Evolutionary conservation across 1,139 yeast genomes (phyloP).

Genomic region (Candida sanyaensis): DNA sequence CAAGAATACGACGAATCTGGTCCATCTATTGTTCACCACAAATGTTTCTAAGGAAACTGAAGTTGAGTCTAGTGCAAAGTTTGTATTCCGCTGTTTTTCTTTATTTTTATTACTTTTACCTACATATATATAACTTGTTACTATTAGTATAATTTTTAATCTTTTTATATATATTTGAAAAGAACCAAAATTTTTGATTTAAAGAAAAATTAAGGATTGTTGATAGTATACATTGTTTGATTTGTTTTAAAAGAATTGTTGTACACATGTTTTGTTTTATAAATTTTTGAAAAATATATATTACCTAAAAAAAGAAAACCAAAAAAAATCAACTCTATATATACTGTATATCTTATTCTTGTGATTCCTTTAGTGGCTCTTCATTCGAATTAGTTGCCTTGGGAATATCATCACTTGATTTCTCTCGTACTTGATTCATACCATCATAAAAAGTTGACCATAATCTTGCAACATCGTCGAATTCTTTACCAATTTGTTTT

Average conservation of each 20-base stretch:
- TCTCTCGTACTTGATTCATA: slow-evolving; percentile 24
- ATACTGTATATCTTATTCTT: not conserved
- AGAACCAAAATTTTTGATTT: not conserved
- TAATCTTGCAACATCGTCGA: slow-evolving; percentile 45
- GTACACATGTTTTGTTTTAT: not conserved
- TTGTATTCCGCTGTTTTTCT: slow-evolving; percentile 2
- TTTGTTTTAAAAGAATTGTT: not conserved
- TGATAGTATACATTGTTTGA: not conserved
- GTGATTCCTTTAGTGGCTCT: not conserved
- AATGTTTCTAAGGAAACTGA: slow-evolving; percentile 80
- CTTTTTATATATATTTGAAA: slow-evolving; percentile 3
- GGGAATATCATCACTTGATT: not conserved
- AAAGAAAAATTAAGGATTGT: not conserved
- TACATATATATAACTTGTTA: slow-evolving; percentile 4
- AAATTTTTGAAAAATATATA: slow-evolving; percentile 5
- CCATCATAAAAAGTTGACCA: slow-evolving; percentile 49
- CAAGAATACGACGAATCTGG: slow-evolving; percentile 99
- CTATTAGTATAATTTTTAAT: slow-evolving; percentile 2
- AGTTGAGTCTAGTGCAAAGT: slow-evolving; percentile 1
- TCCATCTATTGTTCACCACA: slow-evolving; percentile 99
- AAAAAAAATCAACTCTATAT: no score
- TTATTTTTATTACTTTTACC: slow-evolving; percentile 3
- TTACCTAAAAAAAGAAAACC: not conserved
- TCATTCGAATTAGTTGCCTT: not conserved
- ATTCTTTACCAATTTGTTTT: slow-evolving; percentile 47